Evolutionary conservation across 139 green algal species (phyloP), one percentile per base, ranked within the genome.

Genomic region (Micractinium conductrix): DNA sequence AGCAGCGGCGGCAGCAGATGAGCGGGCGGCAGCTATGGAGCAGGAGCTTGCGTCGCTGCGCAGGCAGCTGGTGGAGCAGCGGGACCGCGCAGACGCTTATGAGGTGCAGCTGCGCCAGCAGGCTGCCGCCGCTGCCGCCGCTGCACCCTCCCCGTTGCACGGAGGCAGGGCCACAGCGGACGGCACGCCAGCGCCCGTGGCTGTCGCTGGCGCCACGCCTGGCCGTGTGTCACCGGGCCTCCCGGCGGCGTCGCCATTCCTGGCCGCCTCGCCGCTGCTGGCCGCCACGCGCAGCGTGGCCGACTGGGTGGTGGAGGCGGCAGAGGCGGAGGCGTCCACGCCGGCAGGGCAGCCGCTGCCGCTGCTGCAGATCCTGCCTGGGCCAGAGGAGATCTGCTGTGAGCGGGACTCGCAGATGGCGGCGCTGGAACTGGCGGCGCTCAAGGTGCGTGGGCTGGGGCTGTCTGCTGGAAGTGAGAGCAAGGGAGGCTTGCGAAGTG

Each of bases 361-460:
- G 28, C 76, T 82, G 55, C 76, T 82, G 76, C 58, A n/a, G 22
- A 38, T 82, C 38, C 55, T 82, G 76, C 76, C 76, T 10, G 76
- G 55, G 4, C 58, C 40, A 4, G 76, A 71, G 42, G 55, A 82
- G 58, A 38, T 82, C 38, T 50, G 40, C 8, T 71, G 55, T 30
- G 55, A 72, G 58, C 55, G 58, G 1, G 76, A 82, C 6, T 82
- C 76, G 2, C 76, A 82, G 26, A 82, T 82, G 76, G 42, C 19
- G 9, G 1, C 55, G 0, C 38, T 60, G 9, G 38, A 82, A 58
- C 76, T 82, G 55, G 38, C 38, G 40, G 76, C 76, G 17, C 58
- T 82, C 38, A 82, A 82, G 76, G 76, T 81, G 75, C 0, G 45
- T n/a, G n/a, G n/a, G n/a, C n/a, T n/a, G n/a, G n/a, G n/a, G n/a